These are phyloP conservation scores for Fusarium proliferatum DNA, from an alignment of 2,329 filamentous ascomycete species.

Conservation along the genomic window DNA sequence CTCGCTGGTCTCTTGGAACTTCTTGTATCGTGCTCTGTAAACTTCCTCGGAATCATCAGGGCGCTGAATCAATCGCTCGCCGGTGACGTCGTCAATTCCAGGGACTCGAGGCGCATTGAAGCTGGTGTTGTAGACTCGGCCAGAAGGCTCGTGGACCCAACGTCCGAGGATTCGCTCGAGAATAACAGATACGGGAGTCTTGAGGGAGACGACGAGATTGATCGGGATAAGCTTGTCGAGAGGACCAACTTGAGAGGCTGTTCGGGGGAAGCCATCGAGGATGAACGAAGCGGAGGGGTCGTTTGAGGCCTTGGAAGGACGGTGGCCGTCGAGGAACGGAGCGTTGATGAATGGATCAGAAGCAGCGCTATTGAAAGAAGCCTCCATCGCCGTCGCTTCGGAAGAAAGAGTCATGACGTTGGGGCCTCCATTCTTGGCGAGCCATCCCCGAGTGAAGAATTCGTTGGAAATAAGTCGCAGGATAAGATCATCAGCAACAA, in stretches of 20 bases:
- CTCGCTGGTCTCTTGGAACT: constrained; percentile 88
- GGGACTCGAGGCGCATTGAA: constrained; percentile 87
- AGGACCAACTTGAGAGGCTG: constrained; percentile 79
- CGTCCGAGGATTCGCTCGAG: constrained; percentile 89
- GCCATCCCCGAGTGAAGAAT: constrained; percentile 86
- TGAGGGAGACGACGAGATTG: constrained; percentile 89
- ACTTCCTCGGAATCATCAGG: constrained; percentile 88
- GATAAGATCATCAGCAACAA: constrained; percentile 94
- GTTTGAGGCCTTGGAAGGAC: constrained; percentile 65
- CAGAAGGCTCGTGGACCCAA: constrained; percentile 93
- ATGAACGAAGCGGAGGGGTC: constrained; percentile 88
- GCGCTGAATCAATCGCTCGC: constrained; percentile 84
- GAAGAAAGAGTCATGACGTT: constrained; percentile 65
- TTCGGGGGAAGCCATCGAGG: constrained; percentile 95
- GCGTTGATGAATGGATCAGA: constrained; percentile 57
- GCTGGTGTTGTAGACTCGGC: constrained; percentile 92
- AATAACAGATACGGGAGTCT: constrained; percentile 87
- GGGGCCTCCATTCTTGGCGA: constrained; percentile 62
- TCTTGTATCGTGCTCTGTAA: constrained; percentile 81
- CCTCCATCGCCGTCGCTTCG: constrained; percentile 52
- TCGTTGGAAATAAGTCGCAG: constrained; percentile 92
- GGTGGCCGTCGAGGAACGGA: constrained; percentile 52
- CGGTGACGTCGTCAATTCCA: constrained; percentile 90
- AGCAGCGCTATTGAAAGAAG: constrained; percentile 48
- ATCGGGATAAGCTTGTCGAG: constrained; percentile 89